These are phyloP conservation scores for Neofusicoccum parvum DNA, from an alignment of 2,329 filamentous ascomycete species.

Conservation along the genomic window DNA sequence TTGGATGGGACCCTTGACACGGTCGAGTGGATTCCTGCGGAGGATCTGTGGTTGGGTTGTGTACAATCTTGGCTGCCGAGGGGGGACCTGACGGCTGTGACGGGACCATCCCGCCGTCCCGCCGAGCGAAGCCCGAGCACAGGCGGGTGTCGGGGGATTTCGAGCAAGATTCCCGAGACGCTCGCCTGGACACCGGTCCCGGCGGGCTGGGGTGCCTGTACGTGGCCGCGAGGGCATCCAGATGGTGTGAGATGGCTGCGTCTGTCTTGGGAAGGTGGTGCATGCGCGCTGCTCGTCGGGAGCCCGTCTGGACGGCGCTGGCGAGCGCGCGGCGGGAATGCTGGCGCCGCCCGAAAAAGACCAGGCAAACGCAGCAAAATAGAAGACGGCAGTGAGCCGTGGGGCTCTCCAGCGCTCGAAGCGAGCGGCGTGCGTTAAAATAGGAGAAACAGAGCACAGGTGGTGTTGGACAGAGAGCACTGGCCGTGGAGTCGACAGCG, in stretches of 20 bases:
- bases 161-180: neutral
- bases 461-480: neutral
- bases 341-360: neutral
- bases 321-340: neutral
- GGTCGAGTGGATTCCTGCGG: constrained; percentile 6
- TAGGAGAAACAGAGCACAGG: constrained; percentile 16
- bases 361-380: neutral
- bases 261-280: neutral
- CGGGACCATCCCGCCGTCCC: neutral
- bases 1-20: constrained; percentile 17
- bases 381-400: neutral
- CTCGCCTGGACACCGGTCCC: neutral
- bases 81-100: neutral
- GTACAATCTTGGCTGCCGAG: neutral
- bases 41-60: constrained; percentile 17
- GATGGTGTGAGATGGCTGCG: neutral
- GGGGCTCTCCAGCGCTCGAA: neutral
- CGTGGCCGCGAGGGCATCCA: neutral
- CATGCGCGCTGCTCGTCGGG: neutral
- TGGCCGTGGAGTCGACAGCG: neutral
- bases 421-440: neutral
- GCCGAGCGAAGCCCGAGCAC: constrained; percentile 3
- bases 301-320: neutral
- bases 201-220: neutral
- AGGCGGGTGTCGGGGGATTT: neutral